phyloP scores from a whole-genome alignment of 495 filamentous ascomycete genomes.

The Hypoxylon fuscum region DNA sequence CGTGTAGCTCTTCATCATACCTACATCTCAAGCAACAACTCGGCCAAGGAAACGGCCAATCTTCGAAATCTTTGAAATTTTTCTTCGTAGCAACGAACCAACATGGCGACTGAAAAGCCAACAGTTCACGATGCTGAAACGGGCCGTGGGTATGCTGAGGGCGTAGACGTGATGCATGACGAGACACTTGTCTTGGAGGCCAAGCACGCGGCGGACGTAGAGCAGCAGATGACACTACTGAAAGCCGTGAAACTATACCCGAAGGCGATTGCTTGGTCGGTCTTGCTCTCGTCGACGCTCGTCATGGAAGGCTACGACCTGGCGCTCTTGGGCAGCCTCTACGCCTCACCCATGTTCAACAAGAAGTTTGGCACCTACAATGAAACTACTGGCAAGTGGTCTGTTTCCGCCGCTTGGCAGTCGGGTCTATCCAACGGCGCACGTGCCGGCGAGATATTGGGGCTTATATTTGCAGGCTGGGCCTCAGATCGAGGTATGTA shows the following conservation, averaged over 20 bases:
- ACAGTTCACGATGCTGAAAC: conserved; percentile 5
- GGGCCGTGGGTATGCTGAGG: conserved; percentile 11
- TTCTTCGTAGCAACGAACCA: not conserved
- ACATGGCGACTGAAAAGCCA: conserved; percentile 26
- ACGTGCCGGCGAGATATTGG: conserved; percentile 49
- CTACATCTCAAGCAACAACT: not conserved
- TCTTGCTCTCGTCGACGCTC: conserved; percentile 60
- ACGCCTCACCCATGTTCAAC: conserved; percentile 47
- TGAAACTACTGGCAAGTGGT: conserved; percentile 36
- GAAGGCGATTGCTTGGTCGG: conserved; percentile 60
- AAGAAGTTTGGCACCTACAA: conserved; percentile 44
- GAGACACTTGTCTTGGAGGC: conserved; percentile 38
- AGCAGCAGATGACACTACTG: conserved; percentile 52
- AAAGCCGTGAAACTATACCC: conserved; percentile 55
- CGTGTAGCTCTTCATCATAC: not conserved
- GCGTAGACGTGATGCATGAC: conserved; percentile 15
- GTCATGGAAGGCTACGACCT: conserved; percentile 69
- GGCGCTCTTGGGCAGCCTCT: conserved; percentile 45
- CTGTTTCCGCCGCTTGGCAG: conserved; percentile 48
- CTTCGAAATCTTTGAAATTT: not conserved
- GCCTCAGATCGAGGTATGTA: conserved; percentile 46
- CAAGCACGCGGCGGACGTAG: conserved; percentile 43
- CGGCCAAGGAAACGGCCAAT: not conserved
- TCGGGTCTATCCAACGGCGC: conserved; percentile 50
- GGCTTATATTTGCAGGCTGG: conserved; percentile 47